Evolutionary conservation across 2,329 filamentous ascomycete species (phyloP).

Genomic region (Amauroascus niger): DNA sequence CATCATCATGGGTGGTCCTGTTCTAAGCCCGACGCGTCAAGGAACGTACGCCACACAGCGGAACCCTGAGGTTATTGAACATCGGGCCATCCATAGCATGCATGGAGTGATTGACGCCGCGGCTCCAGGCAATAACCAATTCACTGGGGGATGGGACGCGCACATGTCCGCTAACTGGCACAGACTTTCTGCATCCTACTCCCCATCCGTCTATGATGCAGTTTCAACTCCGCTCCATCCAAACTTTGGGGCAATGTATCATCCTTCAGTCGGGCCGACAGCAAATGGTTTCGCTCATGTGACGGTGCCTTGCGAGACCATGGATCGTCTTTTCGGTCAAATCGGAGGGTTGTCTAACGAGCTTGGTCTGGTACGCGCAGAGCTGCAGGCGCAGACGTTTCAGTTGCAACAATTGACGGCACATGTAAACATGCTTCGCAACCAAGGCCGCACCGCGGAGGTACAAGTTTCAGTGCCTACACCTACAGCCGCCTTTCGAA

Average conservation of each 20-base stretch:
- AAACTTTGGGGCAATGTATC: background rate
- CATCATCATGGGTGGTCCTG: constrained; percentile 16
- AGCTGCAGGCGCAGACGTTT: constrained; percentile 8
- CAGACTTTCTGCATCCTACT: constrained; percentile 6
- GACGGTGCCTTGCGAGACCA: background rate
- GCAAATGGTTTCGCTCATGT: constrained; percentile 3
- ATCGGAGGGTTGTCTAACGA: constrained; percentile 4
- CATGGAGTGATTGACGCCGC: constrained; percentile 12
- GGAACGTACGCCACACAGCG: constrained; percentile 13
- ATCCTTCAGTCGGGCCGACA: background rate
- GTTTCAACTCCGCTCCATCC: background rate
- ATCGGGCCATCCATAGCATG: constrained; percentile 11
- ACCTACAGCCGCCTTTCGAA: constrained; percentile 8
- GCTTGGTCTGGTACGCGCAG: constrained; percentile 6
- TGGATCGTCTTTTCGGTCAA: background rate
- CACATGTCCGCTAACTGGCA: background rate
- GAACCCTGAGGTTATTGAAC: constrained; percentile 11
- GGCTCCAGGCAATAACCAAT: background rate
- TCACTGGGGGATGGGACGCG: constrained; percentile 1
- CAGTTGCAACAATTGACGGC: constrained; percentile 8
- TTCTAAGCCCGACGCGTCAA: constrained; percentile 12
- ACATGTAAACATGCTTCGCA: constrained; percentile 1
- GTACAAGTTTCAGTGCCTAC: constrained; percentile 3
- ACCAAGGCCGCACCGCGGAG: background rate
- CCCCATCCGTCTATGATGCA: constrained; percentile 7